Base-by-base conservation (phyloP, 257 asterid species). In the Oldenlandia corymbosa region DNA sequence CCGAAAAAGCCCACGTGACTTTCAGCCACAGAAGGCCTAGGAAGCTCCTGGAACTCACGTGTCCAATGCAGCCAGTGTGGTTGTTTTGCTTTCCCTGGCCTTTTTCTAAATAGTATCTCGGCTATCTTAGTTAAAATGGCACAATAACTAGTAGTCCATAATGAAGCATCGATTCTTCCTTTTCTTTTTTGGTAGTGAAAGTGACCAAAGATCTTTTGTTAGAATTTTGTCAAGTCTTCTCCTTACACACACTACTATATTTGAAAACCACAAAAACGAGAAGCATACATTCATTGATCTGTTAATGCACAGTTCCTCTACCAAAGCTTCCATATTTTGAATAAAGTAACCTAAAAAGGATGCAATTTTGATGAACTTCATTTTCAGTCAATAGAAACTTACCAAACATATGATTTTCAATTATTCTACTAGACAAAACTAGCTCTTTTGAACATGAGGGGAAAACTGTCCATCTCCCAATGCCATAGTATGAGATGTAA, bases 21-120 rank as follows among this genome's bases (percentile, higher is more conserved):
- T 50, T 68, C 73, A 59, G 67, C 46, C 62, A n/a, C 0, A 3
- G 50, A 59, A 49, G 54, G 8, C 42, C 32, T 18, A 0, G 36
- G 67, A 60, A 60, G 18, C 62, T 59, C 41, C 55, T 60, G 24
- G 62, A 68, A 50, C 10, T 60, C 62, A 59, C 67, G 55, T 47
- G 65, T 7, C 41, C 21, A 32, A 36, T 24, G 42, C 54, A 26
- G 53, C 5, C 1, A 7, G 23, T 21, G 31, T 41, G 28, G 21
- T 14, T n/a, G n/a, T n/a, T n/a, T n/a, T n/a, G n/a, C n/a, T n/a
- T n/a, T n/a, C n/a, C n/a, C n/a, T n/a, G n/a, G n/a, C n/a, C n/a
- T n/a, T n/a, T n/a, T n/a, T n/a, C n/a, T n/a, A n/a, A n/a, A n/a
- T n/a, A n/a, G n/a, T n/a, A n/a, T n/a, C n/a, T n/a, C n/a, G n/a